phyloP scores from a whole-genome alignment of 2,329 filamentous ascomycete genomes.

The Shiraia bambusicola region DNA sequence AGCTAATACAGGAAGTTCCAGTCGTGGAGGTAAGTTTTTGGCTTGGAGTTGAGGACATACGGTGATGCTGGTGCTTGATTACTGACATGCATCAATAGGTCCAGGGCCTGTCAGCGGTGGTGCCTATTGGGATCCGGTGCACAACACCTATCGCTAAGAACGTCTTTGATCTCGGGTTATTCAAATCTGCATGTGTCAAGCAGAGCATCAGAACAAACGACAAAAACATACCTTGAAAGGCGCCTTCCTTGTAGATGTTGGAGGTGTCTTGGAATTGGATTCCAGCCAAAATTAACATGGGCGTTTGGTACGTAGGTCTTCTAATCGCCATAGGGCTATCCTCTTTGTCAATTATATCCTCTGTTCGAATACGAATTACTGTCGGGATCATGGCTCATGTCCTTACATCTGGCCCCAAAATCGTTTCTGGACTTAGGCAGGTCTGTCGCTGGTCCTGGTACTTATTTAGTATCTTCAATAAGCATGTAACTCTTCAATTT shows the following conservation, averaged over 20 bases:
- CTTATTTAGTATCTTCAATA: too few relatives aligned
- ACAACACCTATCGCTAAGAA: constrained; percentile 20
- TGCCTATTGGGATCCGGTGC: constrained; percentile 30
- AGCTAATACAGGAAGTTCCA: not conserved
- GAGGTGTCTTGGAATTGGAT: not conserved
- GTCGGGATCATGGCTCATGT: too few relatives aligned
- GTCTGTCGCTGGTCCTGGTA: too few relatives aligned
- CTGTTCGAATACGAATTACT: too few relatives aligned
- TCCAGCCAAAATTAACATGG: not conserved
- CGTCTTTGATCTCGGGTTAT: not conserved
- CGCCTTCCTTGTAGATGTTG: constrained; percentile 24
- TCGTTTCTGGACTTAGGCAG: too few relatives aligned
- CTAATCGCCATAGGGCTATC: not conserved
- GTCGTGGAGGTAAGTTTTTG: constrained; percentile 4
- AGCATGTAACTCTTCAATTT: too few relatives aligned
- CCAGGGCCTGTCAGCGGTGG: constrained; percentile 3
- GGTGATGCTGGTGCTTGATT: not conserved
- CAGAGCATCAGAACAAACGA: not conserved
- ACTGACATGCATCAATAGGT: constrained; percentile 10
- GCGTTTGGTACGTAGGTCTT: not conserved
- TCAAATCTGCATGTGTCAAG: not conserved
- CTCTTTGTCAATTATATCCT: not conserved
- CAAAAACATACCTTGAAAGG: not conserved
- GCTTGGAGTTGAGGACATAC: not conserved
- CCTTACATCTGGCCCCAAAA: too few relatives aligned